phyloP scores from a whole-genome alignment of 2,329 filamentous ascomycete genomes.

The Phialophora macrospora region DNA sequence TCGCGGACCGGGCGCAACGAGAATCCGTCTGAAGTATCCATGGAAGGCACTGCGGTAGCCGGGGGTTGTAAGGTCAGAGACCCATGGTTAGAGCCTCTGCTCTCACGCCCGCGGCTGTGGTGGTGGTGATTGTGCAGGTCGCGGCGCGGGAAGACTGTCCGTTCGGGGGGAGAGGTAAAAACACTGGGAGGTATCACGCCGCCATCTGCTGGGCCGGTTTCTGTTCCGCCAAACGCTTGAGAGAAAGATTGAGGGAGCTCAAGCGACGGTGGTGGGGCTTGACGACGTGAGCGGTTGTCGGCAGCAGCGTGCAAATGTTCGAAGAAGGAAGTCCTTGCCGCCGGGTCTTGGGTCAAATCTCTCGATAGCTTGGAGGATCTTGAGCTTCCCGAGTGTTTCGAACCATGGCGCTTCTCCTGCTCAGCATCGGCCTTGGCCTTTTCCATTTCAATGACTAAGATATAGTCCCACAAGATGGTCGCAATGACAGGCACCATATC shows the following conservation, averaged over 20 bases:
- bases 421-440: conserved; percentile 84
- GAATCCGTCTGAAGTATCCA: conserved; percentile 73
- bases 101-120: conserved; percentile 53
- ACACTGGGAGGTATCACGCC: conserved; percentile 68
- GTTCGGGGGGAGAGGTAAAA: conserved; percentile 72
- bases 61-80: conserved; percentile 68
- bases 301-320: conserved; percentile 61
- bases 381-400: conserved; percentile 42
- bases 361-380: conserved; percentile 41
- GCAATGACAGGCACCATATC: conserved; percentile 99
- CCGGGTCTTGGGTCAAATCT: conserved; percentile 40
- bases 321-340: conserved; percentile 45
- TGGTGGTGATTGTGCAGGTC: conserved; percentile 50
- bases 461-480: conserved; percentile 97
- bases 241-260: conserved; percentile 69
- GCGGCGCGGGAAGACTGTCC: conserved; percentile 66
- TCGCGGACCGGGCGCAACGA: conserved; percentile 78
- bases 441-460: conserved; percentile 91
- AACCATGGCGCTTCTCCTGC: conserved; percentile 54
- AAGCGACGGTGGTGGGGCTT: conserved; percentile 82
- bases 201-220: conserved; percentile 62
- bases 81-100: conserved; percentile 54
- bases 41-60: conserved; percentile 67
- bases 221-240: conserved; percentile 48
- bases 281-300: conserved; percentile 68